phyloP scores from a whole-genome alignment of 306 rosid genomes.

The Quillaja saponaria region DNA sequence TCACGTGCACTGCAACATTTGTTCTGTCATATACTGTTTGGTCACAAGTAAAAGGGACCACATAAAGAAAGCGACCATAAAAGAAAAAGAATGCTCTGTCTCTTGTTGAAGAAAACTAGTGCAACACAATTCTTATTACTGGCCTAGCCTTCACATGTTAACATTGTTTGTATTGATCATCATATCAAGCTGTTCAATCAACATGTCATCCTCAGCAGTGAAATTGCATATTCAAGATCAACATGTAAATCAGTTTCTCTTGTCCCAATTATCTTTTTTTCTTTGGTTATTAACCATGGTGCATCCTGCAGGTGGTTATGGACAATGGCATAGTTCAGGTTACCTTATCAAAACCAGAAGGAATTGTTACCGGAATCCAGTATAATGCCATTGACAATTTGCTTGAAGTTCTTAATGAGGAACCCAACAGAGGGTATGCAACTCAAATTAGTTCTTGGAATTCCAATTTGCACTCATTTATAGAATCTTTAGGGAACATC shows the following conservation, averaged over 20 bases:
- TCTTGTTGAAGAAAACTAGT: slow-evolving; percentile 41
- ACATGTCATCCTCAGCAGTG: slow-evolving; percentile 44
- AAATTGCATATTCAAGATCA: slow-evolving; percentile 53
- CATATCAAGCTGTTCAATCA: too few relatives aligned
- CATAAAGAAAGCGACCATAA: background rate
- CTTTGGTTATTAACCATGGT: too few relatives aligned
- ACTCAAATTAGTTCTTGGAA: too few relatives aligned
- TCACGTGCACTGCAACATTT: too few relatives aligned
- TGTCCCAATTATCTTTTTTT: too few relatives aligned
- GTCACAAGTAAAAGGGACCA: background rate
- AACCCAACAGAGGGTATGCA: slow-evolving; percentile 17
- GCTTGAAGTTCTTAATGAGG: slow-evolving; percentile 85
- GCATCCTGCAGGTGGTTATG: slow-evolving; percentile 78
- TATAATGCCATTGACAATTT: slow-evolving; percentile 76
- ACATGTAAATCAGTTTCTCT: slow-evolving; percentile 45
- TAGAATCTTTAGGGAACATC: too few relatives aligned
- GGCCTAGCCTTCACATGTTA: too few relatives aligned
- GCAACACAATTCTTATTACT: too few relatives aligned
- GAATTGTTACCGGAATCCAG: slow-evolving; percentile 77
- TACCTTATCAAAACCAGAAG: slow-evolving; percentile 79
- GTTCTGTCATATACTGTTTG: too few relatives aligned
- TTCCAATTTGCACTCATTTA: too few relatives aligned
- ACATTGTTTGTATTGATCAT: too few relatives aligned
- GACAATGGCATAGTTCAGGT: slow-evolving; percentile 92
- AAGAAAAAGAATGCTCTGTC: slow-evolving; percentile 37